Evolutionary conservation across 257 asterid species (phyloP), one percentile per base, ranked within the genome.

Genomic region (Penstemon eatonii): DNA sequence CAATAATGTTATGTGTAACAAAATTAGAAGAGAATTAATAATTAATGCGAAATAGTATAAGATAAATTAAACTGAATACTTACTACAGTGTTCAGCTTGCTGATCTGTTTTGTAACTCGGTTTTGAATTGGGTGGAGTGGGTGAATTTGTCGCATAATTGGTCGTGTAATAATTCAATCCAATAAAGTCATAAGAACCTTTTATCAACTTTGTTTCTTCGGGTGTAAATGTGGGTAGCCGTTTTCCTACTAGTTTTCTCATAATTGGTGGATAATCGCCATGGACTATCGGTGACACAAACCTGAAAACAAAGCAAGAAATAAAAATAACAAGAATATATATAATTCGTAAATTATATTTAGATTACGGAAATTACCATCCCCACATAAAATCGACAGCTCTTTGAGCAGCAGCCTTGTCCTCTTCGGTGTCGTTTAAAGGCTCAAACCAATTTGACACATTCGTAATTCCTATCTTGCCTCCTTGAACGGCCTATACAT

Each of bases 131-230:
- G 56, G 42, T 8, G 47, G 6, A 8, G 18, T 45, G 0, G 71
- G 61, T 2, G 25, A 25, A 25, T 74, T 5, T 0, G 25, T n/a
- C 0, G 62, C 79, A 46, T 45, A 74, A 45, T 39, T 6, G 6
- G 79, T 49, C 1, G 81, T 77, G 72, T 77, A 77, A 63, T 77
- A 73, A 51, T 77, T 77, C 54, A 77, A 38, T 33, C 78, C 81
- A 3, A 77, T 60, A 50, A 72, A 77, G 12, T 77, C 78, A 38
- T 60, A 77, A 3, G 78, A 72, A 5, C 75, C 78, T 49, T 37
- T 61, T 5, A 77, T n/a, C 51, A 40, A 5, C 5, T 1, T 25
- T 1, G 6, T 11, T n/a, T 75, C 59, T 25, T 69, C 58, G 0
- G 2, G 4, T 5, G 60, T 46, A 51, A 75, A 75, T 45, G 6